Conservation (phyloP, 1,284 basidiomycete genomes). For the Lentinula novae-zelandiae region DNA sequence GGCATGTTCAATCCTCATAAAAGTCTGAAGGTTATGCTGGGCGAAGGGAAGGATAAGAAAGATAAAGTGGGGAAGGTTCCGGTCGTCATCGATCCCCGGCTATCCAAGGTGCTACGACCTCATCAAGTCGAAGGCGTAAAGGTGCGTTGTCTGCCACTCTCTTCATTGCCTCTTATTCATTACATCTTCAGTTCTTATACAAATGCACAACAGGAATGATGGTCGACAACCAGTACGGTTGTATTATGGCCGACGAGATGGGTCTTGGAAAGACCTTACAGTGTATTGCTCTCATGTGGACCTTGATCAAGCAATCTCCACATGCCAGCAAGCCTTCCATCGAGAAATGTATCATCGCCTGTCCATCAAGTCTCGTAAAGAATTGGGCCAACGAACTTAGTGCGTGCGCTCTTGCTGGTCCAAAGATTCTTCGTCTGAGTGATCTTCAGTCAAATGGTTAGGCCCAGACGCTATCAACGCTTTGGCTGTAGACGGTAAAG, state of each 20-base stretch:
- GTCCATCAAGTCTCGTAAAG: constrained; percentile 93
- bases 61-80: constrained; percentile 80
- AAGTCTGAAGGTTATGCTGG: constrained; percentile 82
- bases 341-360: constrained; percentile 98
- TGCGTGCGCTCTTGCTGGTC: constrained; percentile 28
- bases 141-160: constrained; percentile 40
- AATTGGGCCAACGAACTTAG: constrained; percentile 99
- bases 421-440: neutral
- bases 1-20: constrained; percentile 90
- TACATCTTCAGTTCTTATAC: constrained; percentile 76
- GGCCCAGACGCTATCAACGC: constrained; percentile 80
- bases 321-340: constrained; percentile 83
- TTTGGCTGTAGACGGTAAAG: constrained; percentile 88
- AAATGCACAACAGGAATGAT: constrained; percentile 93
- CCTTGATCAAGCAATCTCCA: constrained; percentile 95
- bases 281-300: constrained; percentile 96
- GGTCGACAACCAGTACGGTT: constrained; percentile 90
- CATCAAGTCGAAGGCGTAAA: constrained; percentile 99
- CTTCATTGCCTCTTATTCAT: constrained; percentile 8
- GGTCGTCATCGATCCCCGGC: constrained; percentile 91
- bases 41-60: constrained; percentile 69
- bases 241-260: constrained; percentile 99
- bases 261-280: constrained; percentile 95
- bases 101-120: constrained; percentile 87
- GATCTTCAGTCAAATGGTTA: constrained; percentile 80